A percentile compares a stretch with the other conserved stretches of the same genome.
These are phyloP conservation scores for Leishmania major DNA, from an alignment of 208 protist species.

Conservation along the genomic window DNA sequence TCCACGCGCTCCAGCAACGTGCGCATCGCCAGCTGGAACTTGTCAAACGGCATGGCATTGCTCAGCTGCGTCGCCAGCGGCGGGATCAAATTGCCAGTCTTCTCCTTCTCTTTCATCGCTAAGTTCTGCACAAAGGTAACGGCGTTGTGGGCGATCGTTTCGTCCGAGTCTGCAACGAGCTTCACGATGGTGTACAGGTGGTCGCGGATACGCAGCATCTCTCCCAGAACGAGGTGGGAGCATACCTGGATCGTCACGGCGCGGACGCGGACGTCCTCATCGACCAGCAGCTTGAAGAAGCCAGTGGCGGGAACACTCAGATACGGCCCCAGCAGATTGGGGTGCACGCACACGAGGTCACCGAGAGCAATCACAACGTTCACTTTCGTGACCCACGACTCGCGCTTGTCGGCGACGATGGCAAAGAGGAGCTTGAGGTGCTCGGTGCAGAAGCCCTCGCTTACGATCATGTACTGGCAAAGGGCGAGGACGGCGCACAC, in stretches of 20 bases:
- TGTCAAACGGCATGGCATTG: constrained; percentile 74
- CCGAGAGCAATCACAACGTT: constrained; percentile 89
- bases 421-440: constrained; percentile 83
- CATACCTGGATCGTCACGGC: constrained; percentile 92
- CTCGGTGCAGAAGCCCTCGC: constrained; percentile 67
- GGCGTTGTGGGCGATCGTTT: constrained; percentile 83
- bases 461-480: constrained; percentile 88
- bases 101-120: constrained; percentile 88
- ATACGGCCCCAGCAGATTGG: constrained; percentile 84
- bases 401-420: constrained; percentile 69
- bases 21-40: constrained; percentile 86
- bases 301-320: constrained; percentile 72
- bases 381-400: constrained; percentile 89
- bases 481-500: constrained; percentile 84
- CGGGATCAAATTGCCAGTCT: constrained; percentile 89
- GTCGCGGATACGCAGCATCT: constrained; percentile 91
- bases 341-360: constrained; percentile 89
- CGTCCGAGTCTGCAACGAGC: constrained; percentile 87
- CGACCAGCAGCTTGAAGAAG: constrained; percentile 85
- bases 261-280: constrained; percentile 86
- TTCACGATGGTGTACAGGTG: constrained; percentile 88
- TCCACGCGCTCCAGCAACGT: constrained; percentile 87
- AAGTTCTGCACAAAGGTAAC: constrained; percentile 90
- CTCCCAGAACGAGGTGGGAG: constrained; percentile 87
- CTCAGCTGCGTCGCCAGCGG: constrained; percentile 81